Conservation (phyloP, 2,329 filamentous ascomycete genomes). For the Penicillium sp. region DNA sequence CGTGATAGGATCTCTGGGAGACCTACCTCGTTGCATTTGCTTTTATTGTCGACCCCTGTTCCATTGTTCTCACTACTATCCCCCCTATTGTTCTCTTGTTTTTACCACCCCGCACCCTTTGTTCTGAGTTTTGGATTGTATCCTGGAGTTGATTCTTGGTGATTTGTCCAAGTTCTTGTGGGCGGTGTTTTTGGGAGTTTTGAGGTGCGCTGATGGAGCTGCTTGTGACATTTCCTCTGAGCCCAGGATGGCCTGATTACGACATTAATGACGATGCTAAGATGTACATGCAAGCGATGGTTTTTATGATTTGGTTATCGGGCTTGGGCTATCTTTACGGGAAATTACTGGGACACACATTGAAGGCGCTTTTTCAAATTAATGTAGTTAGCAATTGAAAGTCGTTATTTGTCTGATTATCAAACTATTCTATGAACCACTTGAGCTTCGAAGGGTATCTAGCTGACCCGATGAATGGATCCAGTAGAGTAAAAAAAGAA, state of each 20-base stretch:
- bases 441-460: slow-evolving; percentile 23
- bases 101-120: not conserved
- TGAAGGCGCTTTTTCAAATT: slow-evolving; percentile 19
- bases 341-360: slow-evolving; percentile 16
- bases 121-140: slow-evolving; percentile 20
- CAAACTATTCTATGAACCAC: not conserved
- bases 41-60: not conserved
- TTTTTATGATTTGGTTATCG: slow-evolving; percentile 32
- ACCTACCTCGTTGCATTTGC: slow-evolving; percentile 2
- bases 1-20: slow-evolving; percentile 4
- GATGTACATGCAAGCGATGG: slow-evolving; percentile 42
- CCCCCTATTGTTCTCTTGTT: slow-evolving; percentile 4
- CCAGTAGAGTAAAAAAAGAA: slow-evolving; percentile 1
- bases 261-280: slow-evolving; percentile 41
- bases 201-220: slow-evolving; percentile 25
- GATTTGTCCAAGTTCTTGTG: slow-evolving; percentile 22
- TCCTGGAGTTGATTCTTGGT: slow-evolving; percentile 17
- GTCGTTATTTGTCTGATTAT: slow-evolving; percentile 17
- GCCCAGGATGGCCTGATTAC: slow-evolving; percentile 35
- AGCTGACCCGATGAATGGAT: slow-evolving; percentile 11
- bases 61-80: not conserved
- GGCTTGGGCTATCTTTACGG: slow-evolving; percentile 20
- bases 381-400: slow-evolving; percentile 23
- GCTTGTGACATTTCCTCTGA: slow-evolving; percentile 28
- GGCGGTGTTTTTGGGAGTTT: slow-evolving; percentile 28